A percentile compares a stretch with the other conserved stretches of the same genome.
Conservation (phyloP, 2,329 filamentous ascomycete species). For the Beauveria varroae region DNA sequence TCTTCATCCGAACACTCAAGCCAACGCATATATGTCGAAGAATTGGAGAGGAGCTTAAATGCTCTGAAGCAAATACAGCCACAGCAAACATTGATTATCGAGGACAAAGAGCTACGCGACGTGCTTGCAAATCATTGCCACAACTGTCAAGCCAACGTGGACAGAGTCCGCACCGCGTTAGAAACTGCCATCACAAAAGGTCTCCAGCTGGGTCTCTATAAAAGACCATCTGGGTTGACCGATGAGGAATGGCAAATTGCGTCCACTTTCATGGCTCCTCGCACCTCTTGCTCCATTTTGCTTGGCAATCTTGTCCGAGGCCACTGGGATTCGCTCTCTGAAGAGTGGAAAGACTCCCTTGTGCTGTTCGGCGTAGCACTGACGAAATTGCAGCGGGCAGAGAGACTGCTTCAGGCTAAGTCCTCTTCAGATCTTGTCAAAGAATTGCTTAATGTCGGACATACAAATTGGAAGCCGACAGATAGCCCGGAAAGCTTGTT, state of each 20-base stretch:
- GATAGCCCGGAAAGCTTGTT: slow-evolving; percentile 51
- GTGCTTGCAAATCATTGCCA: not conserved
- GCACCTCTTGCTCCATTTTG: not conserved
- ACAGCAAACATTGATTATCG: not conserved
- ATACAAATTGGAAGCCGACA: not conserved
- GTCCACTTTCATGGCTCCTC: not conserved
- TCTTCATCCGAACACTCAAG: not conserved
- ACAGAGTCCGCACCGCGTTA: not conserved
- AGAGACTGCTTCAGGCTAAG: not conserved
- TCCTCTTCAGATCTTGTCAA: not conserved
- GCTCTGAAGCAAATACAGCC: not conserved
- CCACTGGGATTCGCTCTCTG: not conserved
- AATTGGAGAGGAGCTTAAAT: not conserved
- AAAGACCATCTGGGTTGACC: not conserved
- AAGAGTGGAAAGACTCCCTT: not conserved
- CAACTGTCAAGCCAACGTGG: not conserved
- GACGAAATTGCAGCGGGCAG: not conserved
- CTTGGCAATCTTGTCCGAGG: not conserved
- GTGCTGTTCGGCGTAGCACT: not conserved
- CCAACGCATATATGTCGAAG: not conserved
- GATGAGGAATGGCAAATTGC: not conserved
- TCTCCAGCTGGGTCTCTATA: not conserved
- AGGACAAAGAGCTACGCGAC: not conserved
- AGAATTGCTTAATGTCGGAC: not conserved
- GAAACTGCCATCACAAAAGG: not conserved